phyloP scores from a whole-genome alignment of 331 rosid genomes.

The Rhamnella rubrinervis region DNA sequence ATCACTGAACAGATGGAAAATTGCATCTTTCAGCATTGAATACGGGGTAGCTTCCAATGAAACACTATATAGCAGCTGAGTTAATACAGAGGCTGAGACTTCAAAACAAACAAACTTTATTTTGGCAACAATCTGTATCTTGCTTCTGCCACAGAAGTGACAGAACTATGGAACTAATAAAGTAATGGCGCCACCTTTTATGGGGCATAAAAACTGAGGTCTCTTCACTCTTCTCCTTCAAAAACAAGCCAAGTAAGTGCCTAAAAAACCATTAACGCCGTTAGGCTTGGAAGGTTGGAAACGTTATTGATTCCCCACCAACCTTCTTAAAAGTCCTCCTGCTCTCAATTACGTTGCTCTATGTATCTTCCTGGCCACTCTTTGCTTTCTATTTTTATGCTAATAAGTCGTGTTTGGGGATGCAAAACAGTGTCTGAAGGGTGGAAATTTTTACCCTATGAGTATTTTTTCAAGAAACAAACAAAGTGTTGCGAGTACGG shows the following conservation, averaged over 20 bases:
- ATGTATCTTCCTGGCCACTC: not conserved
- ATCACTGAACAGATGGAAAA: conserved; percentile 2
- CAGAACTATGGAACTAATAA: conserved; percentile 15
- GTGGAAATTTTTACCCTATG: not conserved
- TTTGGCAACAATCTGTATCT: conserved; percentile 39
- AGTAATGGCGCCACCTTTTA: conserved; percentile 42
- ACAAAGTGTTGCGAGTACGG: conserved; percentile 3
- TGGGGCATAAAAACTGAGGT: conserved; percentile 29
- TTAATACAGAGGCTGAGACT: not conserved
- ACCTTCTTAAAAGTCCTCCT: conserved; percentile 26
- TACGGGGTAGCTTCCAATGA: not conserved
- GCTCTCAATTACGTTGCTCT: not conserved
- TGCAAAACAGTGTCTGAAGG: not conserved
- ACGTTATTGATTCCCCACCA: conserved; percentile 39
- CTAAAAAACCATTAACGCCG: conserved; percentile 39
- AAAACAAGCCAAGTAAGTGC: conserved; percentile 34
- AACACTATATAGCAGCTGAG: not conserved
- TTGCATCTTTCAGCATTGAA: conserved; percentile 7
- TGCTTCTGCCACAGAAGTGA: conserved; percentile 28
- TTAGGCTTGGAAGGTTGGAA: conserved; percentile 32
- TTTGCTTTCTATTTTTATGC: not conserved
- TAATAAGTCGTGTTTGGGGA: not conserved
- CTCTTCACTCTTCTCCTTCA: conserved; percentile 24
- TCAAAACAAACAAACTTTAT: not conserved
- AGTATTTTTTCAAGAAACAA: not conserved